Evolutionary conservation across 2,329 filamentous ascomycete genomes (phyloP).

Genomic region (Dactylella cylindrospora): DNA sequence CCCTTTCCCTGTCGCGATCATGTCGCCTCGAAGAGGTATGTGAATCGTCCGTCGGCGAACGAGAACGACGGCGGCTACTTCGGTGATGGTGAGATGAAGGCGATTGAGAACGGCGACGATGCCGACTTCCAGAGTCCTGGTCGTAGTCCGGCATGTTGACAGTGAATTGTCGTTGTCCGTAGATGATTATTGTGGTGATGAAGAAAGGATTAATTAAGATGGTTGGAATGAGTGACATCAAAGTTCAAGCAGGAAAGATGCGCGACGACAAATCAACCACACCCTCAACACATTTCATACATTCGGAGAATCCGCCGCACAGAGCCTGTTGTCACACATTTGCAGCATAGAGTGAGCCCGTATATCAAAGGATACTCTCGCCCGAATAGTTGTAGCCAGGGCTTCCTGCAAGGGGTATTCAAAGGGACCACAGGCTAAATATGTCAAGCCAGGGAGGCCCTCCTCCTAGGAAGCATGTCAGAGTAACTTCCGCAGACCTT

Average conservation of each 20-base stretch:
- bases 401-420: no score
- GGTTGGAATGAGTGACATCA: no score
- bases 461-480: constrained; percentile 24
- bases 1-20: constrained; percentile 12
- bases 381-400: no score
- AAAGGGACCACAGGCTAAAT: neutral
- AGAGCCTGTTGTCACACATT: no score
- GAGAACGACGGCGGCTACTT: constrained; percentile 12
- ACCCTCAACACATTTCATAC: constrained; percentile 37
- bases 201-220: no score
- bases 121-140: no score
- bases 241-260: neutral
- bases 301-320: no score
- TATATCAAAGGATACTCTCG: neutral
- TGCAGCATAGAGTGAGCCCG: neutral
- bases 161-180: no score
- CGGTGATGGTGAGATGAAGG: constrained; percentile 3
- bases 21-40: constrained; percentile 11
- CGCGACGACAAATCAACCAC: constrained; percentile 38
- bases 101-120: neutral
- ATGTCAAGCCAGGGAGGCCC: constrained; percentile 30
- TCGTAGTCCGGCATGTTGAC: no score
- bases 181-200: no score
- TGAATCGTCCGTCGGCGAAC: constrained; percentile 29
- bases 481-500: constrained; percentile 32